Conservation (phyloP, 805 yeast genomes). For the Candida vaughaniae region DNA sequence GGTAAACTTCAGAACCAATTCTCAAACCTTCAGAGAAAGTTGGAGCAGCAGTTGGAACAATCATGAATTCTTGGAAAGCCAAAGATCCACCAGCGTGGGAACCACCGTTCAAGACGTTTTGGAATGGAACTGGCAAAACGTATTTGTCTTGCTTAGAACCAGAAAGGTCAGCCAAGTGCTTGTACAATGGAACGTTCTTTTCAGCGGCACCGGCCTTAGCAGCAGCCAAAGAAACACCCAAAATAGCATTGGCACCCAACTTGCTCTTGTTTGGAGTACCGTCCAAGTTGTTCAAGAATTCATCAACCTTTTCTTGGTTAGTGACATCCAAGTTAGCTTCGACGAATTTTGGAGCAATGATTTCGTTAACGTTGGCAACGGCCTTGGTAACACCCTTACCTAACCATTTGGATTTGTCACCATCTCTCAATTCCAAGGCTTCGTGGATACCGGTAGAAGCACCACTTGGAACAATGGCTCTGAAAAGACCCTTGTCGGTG, state of each 20-base stretch:
- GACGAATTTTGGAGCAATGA: slow-evolving; percentile 92
- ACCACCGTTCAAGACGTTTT: slow-evolving; percentile 99
- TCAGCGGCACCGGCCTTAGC: slow-evolving; percentile 99
- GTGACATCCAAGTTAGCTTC: slow-evolving; percentile 78
- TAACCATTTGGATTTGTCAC: slow-evolving; percentile 95
- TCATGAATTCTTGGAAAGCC: slow-evolving; percentile 99
- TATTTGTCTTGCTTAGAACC: slow-evolving; percentile 72
- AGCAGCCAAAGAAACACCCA: slow-evolving; percentile 96
- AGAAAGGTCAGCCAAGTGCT: slow-evolving; percentile 81
- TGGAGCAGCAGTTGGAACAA: slow-evolving; percentile 91
- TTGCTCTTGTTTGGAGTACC: slow-evolving; percentile 97
- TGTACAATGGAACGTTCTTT: slow-evolving; percentile 89
- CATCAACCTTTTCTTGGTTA: slow-evolving; percentile 85
- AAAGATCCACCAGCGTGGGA: slow-evolving; percentile 99
- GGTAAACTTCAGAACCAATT: slow-evolving; percentile 98
- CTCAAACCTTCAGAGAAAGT: slow-evolving; percentile 94
- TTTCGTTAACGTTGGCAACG: slow-evolving; percentile 90
- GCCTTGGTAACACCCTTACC: slow-evolving; percentile 99
- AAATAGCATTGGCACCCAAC: slow-evolving; percentile 97
- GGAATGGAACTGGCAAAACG: slow-evolving; percentile 98
- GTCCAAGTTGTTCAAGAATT: slow-evolving; percentile 81
- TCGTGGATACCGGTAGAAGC: slow-evolving; percentile 99
- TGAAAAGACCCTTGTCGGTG: slow-evolving; percentile 91
- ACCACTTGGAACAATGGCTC: slow-evolving; percentile 98
- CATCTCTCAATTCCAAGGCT: slow-evolving; percentile 98